Conservation (phyloP, 2,329 filamentous ascomycete species). For the Westerdykella ornata region DNA sequence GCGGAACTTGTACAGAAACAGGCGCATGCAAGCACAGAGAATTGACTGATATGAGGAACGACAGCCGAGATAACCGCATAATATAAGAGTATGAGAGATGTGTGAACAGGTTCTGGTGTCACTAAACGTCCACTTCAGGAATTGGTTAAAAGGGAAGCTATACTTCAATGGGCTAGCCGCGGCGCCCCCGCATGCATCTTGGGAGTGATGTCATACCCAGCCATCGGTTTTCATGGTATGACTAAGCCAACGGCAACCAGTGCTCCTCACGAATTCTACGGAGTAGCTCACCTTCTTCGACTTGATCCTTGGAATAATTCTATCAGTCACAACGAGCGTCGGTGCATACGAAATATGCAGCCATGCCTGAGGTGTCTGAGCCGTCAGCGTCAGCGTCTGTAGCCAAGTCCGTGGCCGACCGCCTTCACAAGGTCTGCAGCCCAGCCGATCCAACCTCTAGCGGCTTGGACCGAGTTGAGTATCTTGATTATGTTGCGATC, state of each 20-base stretch:
- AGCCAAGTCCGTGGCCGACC: conserved; percentile 18
- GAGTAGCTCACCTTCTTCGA: no score
- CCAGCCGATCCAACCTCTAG: conserved; percentile 52
- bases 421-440: conserved; percentile 35
- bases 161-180: conserved; percentile 1
- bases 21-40: no score
- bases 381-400: conserved; percentile 1
- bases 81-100: no score
- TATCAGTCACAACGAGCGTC: no score
- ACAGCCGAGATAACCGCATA: no score
- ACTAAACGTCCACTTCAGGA: conserved; percentile 5
- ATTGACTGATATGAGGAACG: no score
- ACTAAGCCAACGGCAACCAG: no score
- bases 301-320: no score
- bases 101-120: conserved; percentile 2
- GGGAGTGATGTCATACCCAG: conserved; percentile 7
- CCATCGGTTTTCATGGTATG: no score
- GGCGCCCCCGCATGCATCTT: not conserved
- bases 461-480: conserved; percentile 46
- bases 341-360: no score
- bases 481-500: conserved; percentile 48
- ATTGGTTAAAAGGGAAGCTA: conserved; percentile 5
- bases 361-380: not conserved
- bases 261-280: no score
- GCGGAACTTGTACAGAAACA: no score